Evolutionary conservation across 371 early-diverging fungal genomes (phyloP), one percentile per base, ranked within the genome.

Genomic region (Saksenaea oblongispora): DNA sequence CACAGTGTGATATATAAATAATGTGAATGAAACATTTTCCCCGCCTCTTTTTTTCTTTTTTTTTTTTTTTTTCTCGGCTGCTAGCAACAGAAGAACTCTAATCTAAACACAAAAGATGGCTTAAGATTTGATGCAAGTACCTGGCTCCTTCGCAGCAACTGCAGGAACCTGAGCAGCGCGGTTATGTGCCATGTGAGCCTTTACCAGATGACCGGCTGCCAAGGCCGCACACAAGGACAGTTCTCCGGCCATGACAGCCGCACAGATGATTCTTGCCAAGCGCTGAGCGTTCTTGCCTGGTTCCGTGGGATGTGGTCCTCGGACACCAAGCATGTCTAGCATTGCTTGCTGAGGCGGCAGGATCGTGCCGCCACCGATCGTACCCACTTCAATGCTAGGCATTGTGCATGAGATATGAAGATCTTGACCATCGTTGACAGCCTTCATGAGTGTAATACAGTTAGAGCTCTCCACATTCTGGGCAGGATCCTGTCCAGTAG

Each of bases 401-500:
- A 98, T 98, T 2, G 92, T 91, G 71, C 93, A 92, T 35, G 91
- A 91, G 56, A 98, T 90, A 66, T 88, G 84, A 65, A 98, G 79
- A 67, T 94, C 94, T 56, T 81, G 74, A 15, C 87, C 91, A 36
- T 85, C 79, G 65, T 93, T 90, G 44, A 91, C 76, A 31, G 91
- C 87, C 73, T 95, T 92, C 98, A 98, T 98, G 66, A 95, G 69
- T 0, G 97, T 94, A 56, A 97, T 93, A 78, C 98, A 98, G 63
- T 90, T 91, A 14, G 93, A 93, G 41, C 91, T 89, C 73, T 97
- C 98, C 26, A 98, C 95, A 65, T 95, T 95, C 72, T 98, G 98
- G 13, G 96, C 98, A 8, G 97, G 96, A 70, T 98, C 98, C 76
- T 98, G 98, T 34, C 98, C 98, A 13, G 96, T 94, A 2, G 98